Evolutionary conservation across 2,329 filamentous ascomycete genomes (phyloP).

Genomic region (Sporothrix brunneoviolacea): DNA sequence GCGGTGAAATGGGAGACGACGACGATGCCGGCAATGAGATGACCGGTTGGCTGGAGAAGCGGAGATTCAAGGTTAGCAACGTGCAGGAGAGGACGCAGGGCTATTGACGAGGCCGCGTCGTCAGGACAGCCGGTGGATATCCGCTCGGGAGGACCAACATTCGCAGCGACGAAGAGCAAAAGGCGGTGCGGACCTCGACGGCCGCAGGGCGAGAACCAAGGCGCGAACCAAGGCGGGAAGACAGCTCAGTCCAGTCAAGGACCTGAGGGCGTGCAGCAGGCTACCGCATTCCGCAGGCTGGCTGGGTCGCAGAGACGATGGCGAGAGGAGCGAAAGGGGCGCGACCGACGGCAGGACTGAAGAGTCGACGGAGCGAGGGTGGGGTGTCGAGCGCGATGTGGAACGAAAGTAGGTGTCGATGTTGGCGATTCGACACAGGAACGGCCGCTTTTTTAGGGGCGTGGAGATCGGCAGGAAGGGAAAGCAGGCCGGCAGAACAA

Average conservation of each 20-base stretch:
- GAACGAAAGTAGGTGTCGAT: slow-evolving; percentile 3
- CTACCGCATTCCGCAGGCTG: slow-evolving; percentile 50
- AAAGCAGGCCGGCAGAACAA: background rate
- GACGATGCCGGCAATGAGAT: background rate
- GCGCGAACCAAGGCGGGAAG: no score
- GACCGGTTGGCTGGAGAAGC: no score
- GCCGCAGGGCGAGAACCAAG: no score
- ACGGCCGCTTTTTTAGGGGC: slow-evolving; percentile 2
- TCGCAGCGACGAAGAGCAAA: background rate
- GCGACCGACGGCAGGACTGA: background rate
- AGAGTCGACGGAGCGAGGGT: background rate
- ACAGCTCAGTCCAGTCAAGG: slow-evolving; percentile 48
- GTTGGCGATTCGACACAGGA: slow-evolving; percentile 6
- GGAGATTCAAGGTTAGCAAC: background rate
- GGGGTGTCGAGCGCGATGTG: background rate
- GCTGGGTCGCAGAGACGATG: background rate
- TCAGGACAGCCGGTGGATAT: slow-evolving; percentile 1
- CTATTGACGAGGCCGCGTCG: background rate
- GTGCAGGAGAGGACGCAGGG: background rate
- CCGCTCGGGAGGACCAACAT: background rate
- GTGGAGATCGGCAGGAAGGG: slow-evolving; percentile 3
- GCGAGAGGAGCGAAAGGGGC: background rate
- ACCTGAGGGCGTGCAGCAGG: slow-evolving; percentile 49
- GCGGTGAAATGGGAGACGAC: background rate
- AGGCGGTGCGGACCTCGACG: slow-evolving; percentile 6